Conservation (phyloP, 192 early-diverging fungal genomes). For the Powellomyces hirtus region DNA sequence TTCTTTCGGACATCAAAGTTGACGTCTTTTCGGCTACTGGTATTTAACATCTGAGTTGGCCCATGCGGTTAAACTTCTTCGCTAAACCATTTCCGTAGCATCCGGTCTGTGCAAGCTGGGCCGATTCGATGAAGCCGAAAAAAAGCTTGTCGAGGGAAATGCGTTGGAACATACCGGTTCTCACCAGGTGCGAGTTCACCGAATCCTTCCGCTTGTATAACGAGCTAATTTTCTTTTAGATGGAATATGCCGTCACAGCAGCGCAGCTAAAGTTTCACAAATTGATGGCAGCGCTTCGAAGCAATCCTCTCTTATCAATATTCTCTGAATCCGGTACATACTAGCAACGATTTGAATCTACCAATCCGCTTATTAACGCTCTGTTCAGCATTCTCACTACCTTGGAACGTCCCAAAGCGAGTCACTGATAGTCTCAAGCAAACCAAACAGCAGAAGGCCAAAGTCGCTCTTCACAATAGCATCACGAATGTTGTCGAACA, state of each 20-base stretch:
- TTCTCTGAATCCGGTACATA: conserved; percentile 51
- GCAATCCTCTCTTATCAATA: conserved; percentile 39
- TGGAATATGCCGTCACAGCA: conserved; percentile 29
- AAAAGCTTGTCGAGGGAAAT: conserved; percentile 19
- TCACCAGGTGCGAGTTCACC: conserved; percentile 26
- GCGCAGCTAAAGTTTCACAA: conserved; percentile 29
- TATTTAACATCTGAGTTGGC: not conserved
- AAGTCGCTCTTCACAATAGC: conserved; percentile 14
- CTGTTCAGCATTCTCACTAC: conserved; percentile 37
- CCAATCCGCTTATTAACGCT: not conserved
- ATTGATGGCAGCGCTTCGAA: conserved; percentile 15
- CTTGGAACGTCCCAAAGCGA: conserved; percentile 32
- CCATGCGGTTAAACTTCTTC: no score
- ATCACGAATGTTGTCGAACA: conserved; percentile 24
- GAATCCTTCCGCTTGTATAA: no score
- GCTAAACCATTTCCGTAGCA: not conserved
- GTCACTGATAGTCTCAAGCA: not conserved
- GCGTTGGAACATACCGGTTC: conserved; percentile 28
- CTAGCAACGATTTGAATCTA: no score
- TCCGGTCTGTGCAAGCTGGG: conserved; percentile 32
- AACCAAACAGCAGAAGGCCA: conserved; percentile 16
- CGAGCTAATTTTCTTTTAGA: conserved; percentile 10
- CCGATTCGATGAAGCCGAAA: conserved; percentile 37
- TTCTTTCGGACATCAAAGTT: conserved; percentile 43
- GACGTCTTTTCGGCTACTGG: conserved; percentile 41